Base-by-base conservation (phyloP, 2,329 filamentous ascomycete genomes). In the Cadophora malorum region DNA sequence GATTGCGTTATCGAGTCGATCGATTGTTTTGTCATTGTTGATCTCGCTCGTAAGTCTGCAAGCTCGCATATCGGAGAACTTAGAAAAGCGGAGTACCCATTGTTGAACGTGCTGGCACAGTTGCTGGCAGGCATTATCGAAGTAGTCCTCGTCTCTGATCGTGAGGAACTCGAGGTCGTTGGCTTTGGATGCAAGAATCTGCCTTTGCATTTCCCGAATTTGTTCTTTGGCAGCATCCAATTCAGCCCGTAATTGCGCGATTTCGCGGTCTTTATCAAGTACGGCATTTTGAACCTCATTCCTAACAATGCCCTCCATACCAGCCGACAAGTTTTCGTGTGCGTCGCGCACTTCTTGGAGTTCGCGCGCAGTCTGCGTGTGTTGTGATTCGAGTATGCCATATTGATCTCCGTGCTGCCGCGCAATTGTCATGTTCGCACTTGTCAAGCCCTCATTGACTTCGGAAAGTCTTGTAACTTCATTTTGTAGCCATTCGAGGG, bases 41-140 rank as follows among this genome's bases (percentile, higher is more conserved):
- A 99, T 88, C 78, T 97, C 92, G 69, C 85, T 89, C 12, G 94
- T 94, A 68, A 93, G 81, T 67, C 93, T 92, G 79, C 94, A 97
- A 67, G 92, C 87, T 74, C 92, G 91, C 82, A 94, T 93, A 80
- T 98, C 95, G 60, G 94, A 98, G 81, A 96, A 96, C 79, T 98
- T 98, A 74, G 94, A 97, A 83, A 99, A 99, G 76, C 96, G 92
- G 73, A 97, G 83, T 62, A 99, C 94, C 96, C 96, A 99, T 81
- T 97, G 94, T 79, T 97, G 94, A 52, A 97, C 93, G 78, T 97
- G 94, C 74, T 95, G 92, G 80, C 94, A 99, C 55, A 99, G 88
- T 79, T 96, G 91, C 79, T 97, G 94, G 79, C 96, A 99, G 52
- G 94, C 92, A 75, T 89, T 89, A 76, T 97, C 94, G 77, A 99